A percentile compares a stretch with the other conserved stretches of the same genome.
Conservation (phyloP, 306 rosid species). For the Vigna unguiculata region DNA sequence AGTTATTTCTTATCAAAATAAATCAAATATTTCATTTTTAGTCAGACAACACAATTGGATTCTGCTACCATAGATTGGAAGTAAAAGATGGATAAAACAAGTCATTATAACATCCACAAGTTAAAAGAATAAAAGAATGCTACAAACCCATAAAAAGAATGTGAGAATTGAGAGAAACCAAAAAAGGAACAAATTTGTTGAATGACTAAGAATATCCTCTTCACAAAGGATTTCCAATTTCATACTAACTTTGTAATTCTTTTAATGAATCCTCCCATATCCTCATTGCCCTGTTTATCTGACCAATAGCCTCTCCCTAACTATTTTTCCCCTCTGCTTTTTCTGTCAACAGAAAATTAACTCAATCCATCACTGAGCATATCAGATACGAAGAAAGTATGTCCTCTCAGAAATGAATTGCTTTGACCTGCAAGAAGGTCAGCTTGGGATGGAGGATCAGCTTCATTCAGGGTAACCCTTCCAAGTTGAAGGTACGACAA, state of each 20-base stretch:
- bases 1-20: constrained; percentile 37
- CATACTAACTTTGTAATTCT: not conserved
- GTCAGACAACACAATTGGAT: constrained; percentile 23
- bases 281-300: not conserved
- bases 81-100: constrained; percentile 38
- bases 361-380: constrained; percentile 18
- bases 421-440: not conserved
- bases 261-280: not conserved
- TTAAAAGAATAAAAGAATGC: not conserved
- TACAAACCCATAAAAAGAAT: not conserved
- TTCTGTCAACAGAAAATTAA: not conserved
- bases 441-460: not conserved
- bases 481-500: constrained; percentile 14
- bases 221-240: not conserved
- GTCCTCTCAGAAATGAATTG: not conserved
- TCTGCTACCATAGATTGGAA: not conserved
- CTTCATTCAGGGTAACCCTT: not conserved
- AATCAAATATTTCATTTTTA: not conserved
- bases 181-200: not conserved
- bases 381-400: not conserved
- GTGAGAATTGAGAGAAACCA: not conserved
- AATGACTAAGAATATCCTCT: not conserved
- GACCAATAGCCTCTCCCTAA: not conserved
- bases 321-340: not conserved
- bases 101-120: constrained; percentile 5